Evolutionary conservation across 345 rosid genomes (phyloP), one percentile per base, ranked within the genome.

Genomic region (Viola odorata): DNA sequence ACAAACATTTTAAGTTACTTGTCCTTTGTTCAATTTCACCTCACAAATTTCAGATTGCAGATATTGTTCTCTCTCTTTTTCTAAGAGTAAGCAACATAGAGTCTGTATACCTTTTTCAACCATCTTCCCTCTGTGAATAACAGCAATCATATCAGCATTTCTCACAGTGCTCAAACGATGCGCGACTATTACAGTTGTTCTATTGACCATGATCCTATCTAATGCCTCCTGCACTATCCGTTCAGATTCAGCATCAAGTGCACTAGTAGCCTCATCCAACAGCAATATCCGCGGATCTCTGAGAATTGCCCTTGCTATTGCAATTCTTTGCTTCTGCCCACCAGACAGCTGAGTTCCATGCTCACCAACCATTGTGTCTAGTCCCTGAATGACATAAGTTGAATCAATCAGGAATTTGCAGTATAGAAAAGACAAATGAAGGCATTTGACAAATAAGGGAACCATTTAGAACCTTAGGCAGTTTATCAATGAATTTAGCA

Each of bases 211-310:
- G 6, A 88, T 82, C 80, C 85, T 76, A 45, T 88, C 95, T 50
- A 91, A 60, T 51, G 98, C 91, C 69, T 88, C 95, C 72, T 88
- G 91, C 38, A 91, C 96, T n/a, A 78, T 65, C 68, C 85, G 84
- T 67, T 88, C 96, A 0, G 95, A 88, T 73, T 91, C 96, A 4
- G 95, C 87, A 61, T 91, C 96, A 1, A 91, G 87, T 0, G 98
- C 96, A 59, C 95, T 91, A 2, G 98, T 91, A 11, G 96, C 98
- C 70, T 91, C 98, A 32, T 88, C 98, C 42, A 91, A 66, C 13
- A 91, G 88, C 58, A 91, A 74, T 11, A 91, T 81, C 62, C 88
- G 42, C 0, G 96, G 96, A 54, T 66, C 56, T 40, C 62, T 72
- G 11, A 72, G 61, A 41, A 72, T 72, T 10, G 76, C 71, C 53